Evolutionary conservation across 441 rosid species (phyloP).

Genomic region (Mallotus repandus): DNA sequence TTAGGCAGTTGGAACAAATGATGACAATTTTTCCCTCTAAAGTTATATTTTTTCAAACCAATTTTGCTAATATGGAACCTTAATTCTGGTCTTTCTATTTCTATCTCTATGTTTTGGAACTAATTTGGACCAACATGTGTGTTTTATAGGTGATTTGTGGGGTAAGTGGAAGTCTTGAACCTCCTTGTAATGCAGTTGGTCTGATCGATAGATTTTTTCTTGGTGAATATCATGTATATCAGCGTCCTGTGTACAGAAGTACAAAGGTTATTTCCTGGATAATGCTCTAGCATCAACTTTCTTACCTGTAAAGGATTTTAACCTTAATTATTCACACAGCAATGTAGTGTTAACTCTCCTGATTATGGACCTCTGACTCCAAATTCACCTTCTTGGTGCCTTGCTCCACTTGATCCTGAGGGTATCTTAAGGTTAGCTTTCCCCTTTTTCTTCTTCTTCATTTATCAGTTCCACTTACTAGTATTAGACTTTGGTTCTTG

Average conservation of each 20-base stretch:
- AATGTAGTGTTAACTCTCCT: conserved; percentile 68
- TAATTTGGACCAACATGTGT: conserved; percentile 3
- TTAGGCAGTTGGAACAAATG: background rate
- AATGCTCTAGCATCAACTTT: background rate
- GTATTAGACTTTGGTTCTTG: background rate
- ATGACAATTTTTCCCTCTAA: background rate
- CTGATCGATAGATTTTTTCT: conserved; percentile 49
- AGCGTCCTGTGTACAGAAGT: conserved; percentile 51
- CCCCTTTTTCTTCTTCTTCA: background rate
- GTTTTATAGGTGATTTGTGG: conserved; percentile 50
- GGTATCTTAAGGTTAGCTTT: conserved; percentile 50
- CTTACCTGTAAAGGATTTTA: conserved; percentile 3
- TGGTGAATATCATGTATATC: conserved; percentile 56
- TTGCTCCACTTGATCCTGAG: conserved; percentile 69
- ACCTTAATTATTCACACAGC: conserved; percentile 30
- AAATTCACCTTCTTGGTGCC: conserved; percentile 62
- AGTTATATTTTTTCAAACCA: background rate
- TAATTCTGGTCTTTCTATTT: background rate
- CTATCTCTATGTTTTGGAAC: conserved; percentile 3
- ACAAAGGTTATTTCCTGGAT: conserved; percentile 41
- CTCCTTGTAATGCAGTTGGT: conserved; percentile 69
- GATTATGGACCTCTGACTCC: conserved; percentile 60
- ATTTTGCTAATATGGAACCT: background rate
- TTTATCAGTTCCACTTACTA: background rate
- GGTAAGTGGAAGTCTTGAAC: conserved; percentile 57